Conservation (phyloP, 306 rosid genomes). For the Amphicarpaea edgeworthii region DNA sequence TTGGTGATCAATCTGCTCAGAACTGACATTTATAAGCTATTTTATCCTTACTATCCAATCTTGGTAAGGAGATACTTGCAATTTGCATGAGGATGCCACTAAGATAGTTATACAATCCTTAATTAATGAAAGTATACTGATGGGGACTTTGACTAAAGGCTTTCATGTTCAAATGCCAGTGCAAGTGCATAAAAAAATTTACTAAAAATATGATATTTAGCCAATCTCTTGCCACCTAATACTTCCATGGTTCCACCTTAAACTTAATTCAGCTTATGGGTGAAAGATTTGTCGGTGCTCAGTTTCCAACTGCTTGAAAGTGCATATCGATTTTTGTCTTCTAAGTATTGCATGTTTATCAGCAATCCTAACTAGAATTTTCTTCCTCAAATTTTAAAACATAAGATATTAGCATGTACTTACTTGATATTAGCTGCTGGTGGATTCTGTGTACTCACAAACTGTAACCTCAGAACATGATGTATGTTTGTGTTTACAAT, state of each 20-base stretch:
- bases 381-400: conserved; percentile 13
- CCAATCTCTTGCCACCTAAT: background rate
- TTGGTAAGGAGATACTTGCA: background rate
- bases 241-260: background rate
- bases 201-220: background rate
- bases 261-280: background rate
- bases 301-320: background rate
- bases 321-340: background rate
- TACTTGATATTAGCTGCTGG: background rate
- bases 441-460: background rate
- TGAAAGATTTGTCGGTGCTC: conserved; percentile 4
- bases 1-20: background rate
- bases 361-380: conserved; percentile 14
- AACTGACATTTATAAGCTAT: background rate
- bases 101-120: background rate
- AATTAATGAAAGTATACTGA: background rate
- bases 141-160: background rate
- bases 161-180: background rate
- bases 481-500: background rate
- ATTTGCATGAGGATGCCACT: background rate
- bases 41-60: background rate
- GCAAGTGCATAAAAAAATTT: conserved; percentile 5
- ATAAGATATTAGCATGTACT: background rate
- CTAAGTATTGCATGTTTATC: conserved; percentile 8
- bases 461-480: background rate